Evolutionary conservation across 2,329 filamentous ascomycete species (phyloP).

Genomic region (Fusarium nurragi): DNA sequence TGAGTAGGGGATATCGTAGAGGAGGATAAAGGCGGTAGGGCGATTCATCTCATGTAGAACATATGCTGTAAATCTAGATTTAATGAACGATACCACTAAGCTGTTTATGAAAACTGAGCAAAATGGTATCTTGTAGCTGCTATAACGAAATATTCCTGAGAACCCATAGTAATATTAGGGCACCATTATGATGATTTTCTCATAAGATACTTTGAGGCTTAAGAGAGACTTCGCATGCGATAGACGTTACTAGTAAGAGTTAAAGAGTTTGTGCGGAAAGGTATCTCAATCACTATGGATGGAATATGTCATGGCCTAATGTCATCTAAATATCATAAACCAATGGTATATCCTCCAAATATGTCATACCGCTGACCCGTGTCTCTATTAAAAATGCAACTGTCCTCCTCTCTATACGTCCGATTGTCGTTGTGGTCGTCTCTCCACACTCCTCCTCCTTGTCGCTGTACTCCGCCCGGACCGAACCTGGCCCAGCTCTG

Average conservation of each 20-base stretch:
- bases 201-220: no score
- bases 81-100: constrained; percentile 20
- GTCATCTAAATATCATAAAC: not conserved
- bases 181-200: no score
- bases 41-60: not conserved
- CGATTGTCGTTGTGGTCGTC: constrained; percentile 23
- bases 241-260: no score
- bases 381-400: not conserved
- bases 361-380: not conserved
- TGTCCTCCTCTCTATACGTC: constrained; percentile 6
- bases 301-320: not conserved
- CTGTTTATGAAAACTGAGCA: not conserved
- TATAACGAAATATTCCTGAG: no score
- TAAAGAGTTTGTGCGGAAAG: no score
- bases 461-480: constrained; percentile 46
- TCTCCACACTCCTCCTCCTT: constrained; percentile 43
- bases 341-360: constrained; percentile 22
- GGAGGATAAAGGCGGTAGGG: constrained; percentile 24
- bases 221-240: no score
- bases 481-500: constrained; percentile 47
- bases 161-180: no score
- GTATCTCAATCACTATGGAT: no score
- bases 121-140: no score
- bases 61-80: not conserved
- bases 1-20: not conserved